Evolutionary conservation across 2,329 filamentous ascomycete species (phyloP), one percentile per base, ranked within the genome.

Genomic region (Calonectria pauciramosa): DNA sequence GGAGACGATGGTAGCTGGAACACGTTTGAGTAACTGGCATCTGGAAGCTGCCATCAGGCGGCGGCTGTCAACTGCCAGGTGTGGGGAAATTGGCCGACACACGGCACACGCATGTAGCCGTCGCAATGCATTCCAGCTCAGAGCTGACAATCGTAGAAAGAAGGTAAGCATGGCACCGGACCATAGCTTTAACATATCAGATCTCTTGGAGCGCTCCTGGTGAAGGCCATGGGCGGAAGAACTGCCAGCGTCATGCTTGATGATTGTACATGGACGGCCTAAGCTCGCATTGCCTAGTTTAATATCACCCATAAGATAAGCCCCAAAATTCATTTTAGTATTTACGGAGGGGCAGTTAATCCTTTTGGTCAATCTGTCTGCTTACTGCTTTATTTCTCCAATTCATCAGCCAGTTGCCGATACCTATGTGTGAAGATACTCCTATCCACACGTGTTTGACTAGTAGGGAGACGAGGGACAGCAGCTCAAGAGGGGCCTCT

Each of bases 121-220:
- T 81, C 67, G 73, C 67, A 75, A 75, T 79, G 77, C 82, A 83
- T 83, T 83, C 82, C 82, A 82, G 75, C 69, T 68, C 67, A 44
- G 59, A 74, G 56, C 8, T 28, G 38, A 41, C 23, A 13, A 13
- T 6, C 36, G 38, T 28, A 7, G 23, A 63, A 30, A 63, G 23
- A 23, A 36, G 30, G 36, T 23, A 23, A 63, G 4, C 23, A 63
- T 76, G 71, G 41, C 28, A 41, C 71, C 69, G 41, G 41, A 66
- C 68, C 47, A 44, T 59, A 54, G 59, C 26, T 44, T 63, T n/a
- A 18, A 16, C 23, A 23, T 28, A 34, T 28, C 56, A 14, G 23
- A 3, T 28, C 23, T 63, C 36, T 28, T 26, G 20, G 56, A 13
- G 23, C 8, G 34, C 14, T 34, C 34, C 56, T 41, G 3, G n/a